Conservation (phyloP, 2,329 filamentous ascomycete genomes). For the Tricladium varicosporioides region DNA sequence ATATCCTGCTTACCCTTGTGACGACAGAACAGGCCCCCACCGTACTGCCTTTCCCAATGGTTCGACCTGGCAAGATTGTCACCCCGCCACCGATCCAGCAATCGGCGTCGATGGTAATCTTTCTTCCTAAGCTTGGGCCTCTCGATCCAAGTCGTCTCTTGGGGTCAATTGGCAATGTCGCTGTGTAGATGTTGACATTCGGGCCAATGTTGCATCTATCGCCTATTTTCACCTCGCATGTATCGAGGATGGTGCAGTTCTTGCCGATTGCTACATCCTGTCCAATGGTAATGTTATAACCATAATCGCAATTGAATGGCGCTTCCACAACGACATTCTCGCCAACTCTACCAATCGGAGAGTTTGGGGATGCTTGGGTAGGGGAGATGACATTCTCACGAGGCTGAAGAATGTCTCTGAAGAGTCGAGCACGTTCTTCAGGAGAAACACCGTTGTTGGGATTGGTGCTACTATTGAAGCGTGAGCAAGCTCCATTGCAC, state of each 20-base stretch:
- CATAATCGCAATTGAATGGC: conserved; percentile 91
- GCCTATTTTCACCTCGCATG: conserved; percentile 79
- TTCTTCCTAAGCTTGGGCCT: conserved; percentile 67
- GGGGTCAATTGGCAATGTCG: conserved; percentile 69
- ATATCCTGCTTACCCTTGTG: conserved; percentile 43
- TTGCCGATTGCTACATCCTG: conserved; percentile 80
- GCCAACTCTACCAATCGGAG: conserved; percentile 64
- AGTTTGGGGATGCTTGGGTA: conserved; percentile 49
- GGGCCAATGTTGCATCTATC: conserved; percentile 75
- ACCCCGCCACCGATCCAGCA: conserved; percentile 63
- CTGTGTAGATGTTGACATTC: conserved; percentile 82
- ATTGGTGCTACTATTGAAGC: conserved; percentile 82
- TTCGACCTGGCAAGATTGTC: conserved; percentile 56
- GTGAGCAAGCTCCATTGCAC: conserved; percentile 77
- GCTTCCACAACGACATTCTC: conserved; percentile 76
- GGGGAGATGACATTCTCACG: conserved; percentile 56
- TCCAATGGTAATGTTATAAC: conserved; percentile 89
- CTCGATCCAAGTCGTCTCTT: conserved; percentile 71
- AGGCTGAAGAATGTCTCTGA: conserved; percentile 70
- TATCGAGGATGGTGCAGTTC: conserved; percentile 83
- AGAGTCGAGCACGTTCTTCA: conserved; percentile 66
- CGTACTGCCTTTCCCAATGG: conserved; percentile 51
- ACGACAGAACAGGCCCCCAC: conserved; percentile 55
- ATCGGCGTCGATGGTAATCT: conserved; percentile 73
- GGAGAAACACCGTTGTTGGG: conserved; percentile 69